These are phyloP conservation scores for Komagataella phaffii DNA, from an alignment of 805 yeast genomes.

Conservation along the genomic window DNA sequence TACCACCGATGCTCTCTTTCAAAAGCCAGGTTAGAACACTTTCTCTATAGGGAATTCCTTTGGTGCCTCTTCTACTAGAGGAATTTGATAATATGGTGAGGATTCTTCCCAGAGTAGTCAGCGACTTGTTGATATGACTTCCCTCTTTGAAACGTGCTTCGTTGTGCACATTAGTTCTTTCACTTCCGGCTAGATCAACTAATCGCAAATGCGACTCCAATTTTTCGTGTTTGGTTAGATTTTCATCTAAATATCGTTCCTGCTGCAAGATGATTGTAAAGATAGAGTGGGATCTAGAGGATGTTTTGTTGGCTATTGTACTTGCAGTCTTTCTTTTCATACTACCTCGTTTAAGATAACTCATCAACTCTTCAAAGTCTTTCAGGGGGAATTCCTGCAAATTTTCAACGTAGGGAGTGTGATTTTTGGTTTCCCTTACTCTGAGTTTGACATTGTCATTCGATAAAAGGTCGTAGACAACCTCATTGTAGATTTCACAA, in stretches of 20 bases:
- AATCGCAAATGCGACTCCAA: constrained; percentile 44
- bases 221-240: constrained; percentile 28
- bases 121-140: constrained; percentile 60
- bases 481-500: constrained; percentile 70
- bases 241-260: constrained; percentile 26
- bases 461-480: constrained; percentile 48
- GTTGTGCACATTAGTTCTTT: constrained; percentile 46
- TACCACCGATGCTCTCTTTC: constrained; percentile 68
- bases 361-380: constrained; percentile 34
- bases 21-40: constrained; percentile 64
- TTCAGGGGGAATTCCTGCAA: constrained; percentile 37
- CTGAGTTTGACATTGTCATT: constrained; percentile 18
- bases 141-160: constrained; percentile 62
- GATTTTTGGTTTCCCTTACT: constrained; percentile 47
- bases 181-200: constrained; percentile 78
- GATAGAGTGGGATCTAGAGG: constrained; percentile 76
- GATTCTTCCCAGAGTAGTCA: constrained; percentile 69
- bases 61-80: constrained; percentile 1
- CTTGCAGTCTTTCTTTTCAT: constrained; percentile 51
- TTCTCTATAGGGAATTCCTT: constrained; percentile 60
- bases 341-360: constrained; percentile 37
- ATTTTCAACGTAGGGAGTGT: constrained; percentile 65
- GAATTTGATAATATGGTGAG: constrained; percentile 32
- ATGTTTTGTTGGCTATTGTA: constrained; percentile 57
- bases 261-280: constrained; percentile 51